A percentile compares a stretch with the other conserved stretches of the same genome.
These are phyloP conservation scores for Aspergillus flavus DNA, from an alignment of 2,329 filamentous ascomycete genomes.

Conservation along the genomic window DNA sequence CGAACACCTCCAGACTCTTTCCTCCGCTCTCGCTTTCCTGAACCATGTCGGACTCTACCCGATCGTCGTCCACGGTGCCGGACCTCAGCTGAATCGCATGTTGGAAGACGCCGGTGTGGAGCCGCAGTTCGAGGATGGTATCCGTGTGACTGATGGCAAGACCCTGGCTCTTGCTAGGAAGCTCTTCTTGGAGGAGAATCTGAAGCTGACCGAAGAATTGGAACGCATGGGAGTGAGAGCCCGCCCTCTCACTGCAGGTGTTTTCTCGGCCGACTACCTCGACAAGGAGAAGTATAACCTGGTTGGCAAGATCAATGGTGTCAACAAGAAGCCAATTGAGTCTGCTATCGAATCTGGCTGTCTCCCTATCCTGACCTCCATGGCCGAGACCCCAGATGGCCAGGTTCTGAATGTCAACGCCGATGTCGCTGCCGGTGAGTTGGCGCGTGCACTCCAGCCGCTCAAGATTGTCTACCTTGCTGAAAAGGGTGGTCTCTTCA, in stretches of 20 bases:
- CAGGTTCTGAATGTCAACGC: slow-evolving; percentile 97
- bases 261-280: slow-evolving; percentile 90
- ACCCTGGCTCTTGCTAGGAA: slow-evolving; percentile 88
- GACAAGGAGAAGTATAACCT: slow-evolving; percentile 96
- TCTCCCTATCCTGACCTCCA: slow-evolving; percentile 90
- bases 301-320: slow-evolving; percentile 91
- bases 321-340: slow-evolving; percentile 89
- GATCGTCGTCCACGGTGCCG: slow-evolving; percentile 92
- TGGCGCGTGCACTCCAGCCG: slow-evolving; percentile 85
- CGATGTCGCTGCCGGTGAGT: slow-evolving; percentile 91
- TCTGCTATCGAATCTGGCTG: slow-evolving; percentile 88
- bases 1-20: slow-evolving; percentile 89
- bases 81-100: slow-evolving; percentile 90
- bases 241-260: slow-evolving; percentile 83
- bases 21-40: slow-evolving; percentile 84
- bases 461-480: slow-evolving; percentile 98
- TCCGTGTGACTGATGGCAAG: slow-evolving; percentile 92
- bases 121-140: slow-evolving; percentile 94
- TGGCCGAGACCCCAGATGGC: slow-evolving; percentile 90
- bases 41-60: slow-evolving; percentile 95
- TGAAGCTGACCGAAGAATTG: slow-evolving; percentile 86
- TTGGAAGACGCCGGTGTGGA: slow-evolving; percentile 89
- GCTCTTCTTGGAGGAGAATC: slow-evolving; percentile 92
- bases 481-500: slow-evolving; percentile 94
- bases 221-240: slow-evolving; percentile 88